Base-by-base conservation (phyloP, 768 basidiomycete genomes). In the Holtermanniella nyarrowii region DNA sequence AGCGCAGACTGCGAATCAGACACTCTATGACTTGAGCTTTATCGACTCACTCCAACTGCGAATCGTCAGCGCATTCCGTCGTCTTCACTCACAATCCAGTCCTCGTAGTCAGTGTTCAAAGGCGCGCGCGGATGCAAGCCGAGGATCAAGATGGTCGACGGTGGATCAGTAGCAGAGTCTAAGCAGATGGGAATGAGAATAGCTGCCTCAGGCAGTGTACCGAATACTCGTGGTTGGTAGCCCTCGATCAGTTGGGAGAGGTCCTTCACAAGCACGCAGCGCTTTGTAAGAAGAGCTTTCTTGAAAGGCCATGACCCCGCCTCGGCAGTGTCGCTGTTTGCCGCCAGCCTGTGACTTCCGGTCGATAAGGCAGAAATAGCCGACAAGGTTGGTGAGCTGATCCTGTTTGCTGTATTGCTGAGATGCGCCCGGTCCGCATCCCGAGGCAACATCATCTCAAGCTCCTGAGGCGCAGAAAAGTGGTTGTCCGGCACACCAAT, bases 131-230 rank as follows among this genome's bases (percentile, higher is more conserved):
- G 48, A 49, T 68, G 68, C n/a, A 70, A 57, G 37, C 69, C 69
- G 40, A 70, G 44, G 39, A 70, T 59, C 24, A 70, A 16, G 31
- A 70, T 61, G 7, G 56, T 59, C 14, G 61, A 59, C 1, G 69
- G 66, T 3, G 61, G 46, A 4, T 65, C 61, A 2, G 54, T 56
- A 2, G 61, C 50, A 18, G 53, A 54, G 12, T 68, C 65, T 26
- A 53, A 58, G 41, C 65, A 67, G 42, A 70, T 64, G 0, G 66
- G 65, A 0, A 70, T 52, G 26, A 70, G 60, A 18, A 70, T 60
- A 10, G 69, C 69, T 1, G 63, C 55, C 42, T 53, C 49, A 4
- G 69, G 69, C 40, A 70, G 48, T 44, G 61, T 55, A 23, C 66
- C 66, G 66, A 66, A 70, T n/a, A 53, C 57, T 25, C 69, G 53